Percentiles rank a stretch among this genome's conserved stretches.
phyloP scores from a whole-genome alignment of 352 stramenopile genomes.

The Globisporangium nunn region DNA sequence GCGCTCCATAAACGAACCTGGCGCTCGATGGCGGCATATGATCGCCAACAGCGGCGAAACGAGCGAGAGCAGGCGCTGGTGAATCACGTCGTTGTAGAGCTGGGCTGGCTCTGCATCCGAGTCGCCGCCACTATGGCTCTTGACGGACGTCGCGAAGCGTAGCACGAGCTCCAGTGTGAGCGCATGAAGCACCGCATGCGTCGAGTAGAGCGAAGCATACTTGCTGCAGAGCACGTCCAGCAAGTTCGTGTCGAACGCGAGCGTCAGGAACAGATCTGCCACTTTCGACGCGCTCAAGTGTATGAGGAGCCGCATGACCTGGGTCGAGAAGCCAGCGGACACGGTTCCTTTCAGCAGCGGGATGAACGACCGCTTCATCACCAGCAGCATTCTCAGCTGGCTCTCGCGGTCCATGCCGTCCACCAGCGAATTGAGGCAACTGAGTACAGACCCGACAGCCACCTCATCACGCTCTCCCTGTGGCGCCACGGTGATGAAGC shows the following conservation, averaged over 20 bases:
- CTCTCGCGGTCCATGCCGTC: constrained; percentile 22
- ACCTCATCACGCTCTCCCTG: constrained; percentile 52
- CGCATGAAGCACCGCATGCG: constrained; percentile 31
- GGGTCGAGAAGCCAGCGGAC: constrained; percentile 21
- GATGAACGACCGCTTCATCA: constrained; percentile 46
- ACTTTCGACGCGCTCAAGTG: constrained; percentile 37
- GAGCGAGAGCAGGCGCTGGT: constrained; percentile 28
- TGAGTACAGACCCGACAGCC: constrained; percentile 36
- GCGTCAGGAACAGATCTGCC: constrained; percentile 44
- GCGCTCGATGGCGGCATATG: constrained; percentile 40
- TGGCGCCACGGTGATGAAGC: constrained; percentile 29
- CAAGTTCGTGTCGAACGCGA: constrained; percentile 51
- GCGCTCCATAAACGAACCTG: constrained; percentile 43
- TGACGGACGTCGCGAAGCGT: constrained; percentile 15
- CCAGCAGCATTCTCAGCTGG: constrained; percentile 39
- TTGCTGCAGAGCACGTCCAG: constrained; percentile 37
- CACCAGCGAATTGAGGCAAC: constrained; percentile 27
- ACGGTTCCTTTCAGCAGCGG: constrained; percentile 32
- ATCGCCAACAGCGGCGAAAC: constrained; percentile 37
- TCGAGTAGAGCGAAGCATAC: constrained; percentile 34
- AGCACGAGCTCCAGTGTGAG: constrained; percentile 37
- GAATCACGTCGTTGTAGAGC: constrained; percentile 20
- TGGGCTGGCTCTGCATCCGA: not conserved
- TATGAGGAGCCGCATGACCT: constrained; percentile 42
- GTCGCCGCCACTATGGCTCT: not conserved